Evolutionary conservation across 805 yeast species (phyloP), one percentile per base, ranked within the genome.

Genomic region (Nakazawaea ernobii): DNA sequence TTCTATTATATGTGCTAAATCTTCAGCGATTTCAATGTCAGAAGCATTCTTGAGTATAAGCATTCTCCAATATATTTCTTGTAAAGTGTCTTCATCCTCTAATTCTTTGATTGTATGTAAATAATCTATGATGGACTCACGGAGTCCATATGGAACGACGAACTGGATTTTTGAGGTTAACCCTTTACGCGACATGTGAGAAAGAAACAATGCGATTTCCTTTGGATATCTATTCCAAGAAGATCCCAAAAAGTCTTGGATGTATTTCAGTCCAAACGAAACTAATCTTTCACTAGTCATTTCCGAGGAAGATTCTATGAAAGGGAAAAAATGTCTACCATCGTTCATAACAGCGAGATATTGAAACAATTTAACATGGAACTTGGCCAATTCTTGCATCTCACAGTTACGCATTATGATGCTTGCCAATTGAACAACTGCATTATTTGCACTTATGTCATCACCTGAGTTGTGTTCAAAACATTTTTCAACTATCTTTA

Each of bases 381-480:
- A 63, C 53, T 70, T 75, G 1, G 80, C 72, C 46, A 82, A 63
- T 7, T 64, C 63, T 47, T 67, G 67, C 13, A 74, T 56, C 36
- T 75, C 78, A 56, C 80, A 64, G 57, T 82, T 82, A 69, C 88
- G 77, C 44, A 81, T 59, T 26, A 80, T 52, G 11, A 77, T 61
- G 2, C 79, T 61, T 42, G 77, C 67, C 35, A 80, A 60, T 53
- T 78, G 77, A 2, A 74, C 63, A 35, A 75, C 40, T 2, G 67
- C 35, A 38, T 60, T 49, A 44, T 62, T 45, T 58, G 60, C 46
- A 38, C 39, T 15, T 52, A 35, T 2, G 41, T 24, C 42, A 28
- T 26, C 14, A 4, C 38, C 45, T 24, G 14, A 48, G 45, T 4
- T 41, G 28, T 10, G 11, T 10, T 49, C 41, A 17, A 48, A 35